Percentiles rank a stretch among this genome's conserved stretches.
Conservation (phyloP, 805 yeast species). For the Danielia reshetovae region DNA sequence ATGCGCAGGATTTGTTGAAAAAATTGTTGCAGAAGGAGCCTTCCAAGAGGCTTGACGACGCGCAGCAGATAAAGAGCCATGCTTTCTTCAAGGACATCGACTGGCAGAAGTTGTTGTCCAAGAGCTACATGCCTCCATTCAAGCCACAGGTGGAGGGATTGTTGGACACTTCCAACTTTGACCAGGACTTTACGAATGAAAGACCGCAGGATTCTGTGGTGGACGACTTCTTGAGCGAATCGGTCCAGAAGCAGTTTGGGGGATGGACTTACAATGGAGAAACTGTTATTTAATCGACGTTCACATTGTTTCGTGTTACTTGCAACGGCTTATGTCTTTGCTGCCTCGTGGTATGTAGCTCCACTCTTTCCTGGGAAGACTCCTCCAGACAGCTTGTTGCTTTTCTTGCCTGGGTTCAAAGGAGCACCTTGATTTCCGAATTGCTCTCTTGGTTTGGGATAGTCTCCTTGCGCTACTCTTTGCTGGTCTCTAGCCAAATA, state of each 20-base stretch:
- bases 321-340: constrained; percentile 16
- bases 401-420: constrained; percentile 24
- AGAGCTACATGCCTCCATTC: constrained; percentile 92
- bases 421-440: constrained; percentile 33
- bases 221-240: constrained; percentile 84
- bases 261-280: constrained; percentile 96
- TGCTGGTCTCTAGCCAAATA: constrained; percentile 29
- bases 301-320: too few species aligned
- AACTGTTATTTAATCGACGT: constrained; percentile 22
- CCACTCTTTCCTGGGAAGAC: constrained; percentile 38
- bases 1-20: constrained; percentile 75
- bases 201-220: constrained; percentile 94
- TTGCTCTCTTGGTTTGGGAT: constrained; percentile 24
- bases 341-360: constrained; percentile 33
- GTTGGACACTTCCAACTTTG: constrained; percentile 90
- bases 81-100: constrained; percentile 85
- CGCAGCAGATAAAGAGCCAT: constrained; percentile 79
- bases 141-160: constrained; percentile 86
- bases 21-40: constrained; percentile 86
- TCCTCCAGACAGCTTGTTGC: constrained; percentile 19
- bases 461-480: constrained; percentile 28
- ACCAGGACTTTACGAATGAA: constrained; percentile 86
- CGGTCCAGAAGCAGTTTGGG: constrained; percentile 97
- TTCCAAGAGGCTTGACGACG: constrained; percentile 70
- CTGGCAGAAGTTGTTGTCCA: constrained; percentile 77